Base-by-base conservation (phyloP, 2,329 filamentous ascomycete species). In the Colletotrichum tanaceti region DNA sequence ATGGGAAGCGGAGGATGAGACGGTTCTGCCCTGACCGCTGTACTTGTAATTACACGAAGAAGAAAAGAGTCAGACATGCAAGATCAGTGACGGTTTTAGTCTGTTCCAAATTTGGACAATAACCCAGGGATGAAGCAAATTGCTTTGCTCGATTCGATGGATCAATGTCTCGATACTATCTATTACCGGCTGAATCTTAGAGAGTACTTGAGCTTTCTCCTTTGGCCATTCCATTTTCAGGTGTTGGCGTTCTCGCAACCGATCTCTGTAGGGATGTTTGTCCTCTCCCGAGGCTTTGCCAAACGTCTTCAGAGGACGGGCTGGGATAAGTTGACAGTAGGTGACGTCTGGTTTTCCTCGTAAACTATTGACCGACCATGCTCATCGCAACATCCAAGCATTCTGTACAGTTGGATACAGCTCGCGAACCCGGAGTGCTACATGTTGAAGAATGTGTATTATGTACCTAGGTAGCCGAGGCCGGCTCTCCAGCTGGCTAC, bases 41-140 rank as follows among this genome's bases (percentile, higher is more conserved):
- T 68, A 68, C 22, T 63, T 70, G 52, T 70, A 70, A 68, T 70
- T 59, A 63, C 22, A 44, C 32, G 11, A 46, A 35, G 32, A 47
- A 52, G 20, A 43, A 24, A 65, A 49, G 24, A 44, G 58, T 44
- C 41, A 41, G 50, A 65, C 54, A 39, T 4, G 16, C 20, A 10
- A 49, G 38, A 44, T 50, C 50, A 35, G 35, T 24, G 43, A 68
- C 22, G 44, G 57, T 20, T 55, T 35, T 41, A 63, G 62, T 50
- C 38, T 20, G 10, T 32, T 39, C 11, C 32, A 11, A 35, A 14
- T 65, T 43, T 38, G 20, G 20, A n/a, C 35, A 59, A 54, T 39
- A 65, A 54, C 64, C 46, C 53, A 54, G 41, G 3, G 39, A 44
- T 49, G 35, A 5, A 57, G 18, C 50, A 5, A 57, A 22, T 44